Percentiles rank a stretch among this genome's conserved stretches.
Evolutionary conservation across 129 eudicot genomes (phyloP).

Genomic region (carrot (Daucus carota)): DNA sequence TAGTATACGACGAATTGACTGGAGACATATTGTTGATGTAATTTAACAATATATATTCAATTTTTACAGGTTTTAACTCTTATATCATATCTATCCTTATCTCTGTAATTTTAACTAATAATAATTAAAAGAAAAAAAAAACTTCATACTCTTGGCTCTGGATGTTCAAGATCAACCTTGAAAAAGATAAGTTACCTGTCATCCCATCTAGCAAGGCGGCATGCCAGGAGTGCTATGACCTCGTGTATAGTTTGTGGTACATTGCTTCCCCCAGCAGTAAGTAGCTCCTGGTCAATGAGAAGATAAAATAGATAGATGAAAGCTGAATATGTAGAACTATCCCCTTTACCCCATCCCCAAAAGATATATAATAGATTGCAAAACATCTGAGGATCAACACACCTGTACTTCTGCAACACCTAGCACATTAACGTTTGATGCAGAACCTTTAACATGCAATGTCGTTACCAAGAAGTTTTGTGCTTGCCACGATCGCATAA

Average conservation of each 20-base stretch:
- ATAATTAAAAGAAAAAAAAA: too few relatives aligned
- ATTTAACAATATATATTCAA: neutral
- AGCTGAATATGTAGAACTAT: neutral
- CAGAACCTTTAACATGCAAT: slow-evolving; percentile 59
- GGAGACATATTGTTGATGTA: neutral
- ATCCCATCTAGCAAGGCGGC: slow-evolving; percentile 77
- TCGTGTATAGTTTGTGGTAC: slow-evolving; percentile 53
- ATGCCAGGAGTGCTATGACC: slow-evolving; percentile 61
- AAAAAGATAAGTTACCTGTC: slow-evolving; percentile 34
- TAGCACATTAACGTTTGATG: slow-evolving; percentile 48
- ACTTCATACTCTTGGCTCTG: neutral
- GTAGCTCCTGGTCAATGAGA: slow-evolving; percentile 45
- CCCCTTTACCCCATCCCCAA: neutral
- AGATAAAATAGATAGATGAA: neutral
- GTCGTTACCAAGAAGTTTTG: slow-evolving; percentile 59
- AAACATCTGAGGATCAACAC: slow-evolving; percentile 8
- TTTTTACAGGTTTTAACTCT: neutral
- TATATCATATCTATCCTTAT: neutral
- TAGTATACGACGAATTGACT: neutral
- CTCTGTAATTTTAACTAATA: too few relatives aligned
- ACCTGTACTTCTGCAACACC: slow-evolving; percentile 78
- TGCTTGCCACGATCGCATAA: slow-evolving; percentile 66
- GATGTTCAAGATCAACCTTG: neutral
- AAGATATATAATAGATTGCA: neutral
- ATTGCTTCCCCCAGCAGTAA: slow-evolving; percentile 55